Conservation (phyloP, 1,139 yeast species). For the Hyphopichia khmerensis region DNA sequence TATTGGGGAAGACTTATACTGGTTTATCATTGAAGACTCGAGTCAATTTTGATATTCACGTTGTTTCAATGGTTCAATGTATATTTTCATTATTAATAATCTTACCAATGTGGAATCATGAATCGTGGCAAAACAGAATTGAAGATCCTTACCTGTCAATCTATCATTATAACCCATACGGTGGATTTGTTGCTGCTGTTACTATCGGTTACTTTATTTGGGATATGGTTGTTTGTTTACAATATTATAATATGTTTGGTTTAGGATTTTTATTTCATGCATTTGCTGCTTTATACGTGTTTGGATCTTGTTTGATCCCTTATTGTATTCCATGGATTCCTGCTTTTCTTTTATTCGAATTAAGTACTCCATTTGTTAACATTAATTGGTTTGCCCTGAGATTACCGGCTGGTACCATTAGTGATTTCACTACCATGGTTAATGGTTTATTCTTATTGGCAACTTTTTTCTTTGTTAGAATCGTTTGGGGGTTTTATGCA, state of each 20-base stretch:
- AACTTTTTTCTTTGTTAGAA: slow-evolving; percentile 74
- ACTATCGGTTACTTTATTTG: slow-evolving; percentile 90
- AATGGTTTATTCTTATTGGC: slow-evolving; percentile 72
- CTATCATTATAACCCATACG: slow-evolving; percentile 71
- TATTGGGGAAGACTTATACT: slow-evolving; percentile 51
- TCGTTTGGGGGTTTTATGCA: slow-evolving; percentile 87
- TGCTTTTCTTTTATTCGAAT: slow-evolving; percentile 79
- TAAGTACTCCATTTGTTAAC: slow-evolving; percentile 91
- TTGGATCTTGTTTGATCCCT: slow-evolving; percentile 50
- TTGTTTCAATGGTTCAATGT: slow-evolving; percentile 85
- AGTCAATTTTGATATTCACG: slow-evolving; percentile 82
- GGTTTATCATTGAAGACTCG: slow-evolving; percentile 44
- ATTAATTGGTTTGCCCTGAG: slow-evolving; percentile 86
- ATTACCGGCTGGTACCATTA: slow-evolving; percentile 59
- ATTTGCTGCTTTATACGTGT: slow-evolving; percentile 74
- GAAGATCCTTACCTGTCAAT: slow-evolving; percentile 46
- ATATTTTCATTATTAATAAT: slow-evolving; percentile 53
- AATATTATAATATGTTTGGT: slow-evolving; percentile 68
- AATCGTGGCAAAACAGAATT: slow-evolving; percentile 40
- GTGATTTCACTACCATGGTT: slow-evolving; percentile 50
- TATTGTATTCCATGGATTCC: slow-evolving; percentile 76
- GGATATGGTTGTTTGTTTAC: slow-evolving; percentile 72
- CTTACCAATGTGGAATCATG: slow-evolving; percentile 59
- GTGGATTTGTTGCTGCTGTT: slow-evolving; percentile 66
- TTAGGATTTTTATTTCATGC: slow-evolving; percentile 86